Base-by-base conservation (phyloP, 202 grass and related monocot species). In the Panicum hallii region DNA sequence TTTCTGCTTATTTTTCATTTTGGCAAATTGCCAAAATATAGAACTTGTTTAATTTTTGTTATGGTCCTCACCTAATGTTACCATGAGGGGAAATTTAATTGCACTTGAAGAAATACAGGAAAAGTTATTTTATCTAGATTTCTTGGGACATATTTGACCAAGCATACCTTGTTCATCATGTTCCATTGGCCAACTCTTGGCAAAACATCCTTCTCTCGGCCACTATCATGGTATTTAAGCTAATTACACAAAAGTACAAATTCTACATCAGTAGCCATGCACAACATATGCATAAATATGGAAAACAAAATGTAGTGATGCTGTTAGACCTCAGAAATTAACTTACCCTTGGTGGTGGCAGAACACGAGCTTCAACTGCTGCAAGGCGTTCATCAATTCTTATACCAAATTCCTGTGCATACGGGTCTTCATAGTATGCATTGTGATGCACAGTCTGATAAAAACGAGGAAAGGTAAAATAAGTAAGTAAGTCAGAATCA, bases 121-220 rank as follows among this genome's bases (percentile, higher is more conserved):
- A 45, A 23, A 83, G 26, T 60, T 11, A 67, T 50, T 43, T 62
- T 62, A 75, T 75, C 46, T 62, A 36, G 43, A 69, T 72, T 30
- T 72, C 44, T 61, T 7, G 28, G 19, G 56, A 9, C 11, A 43
- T 63, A 78, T 50, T 85, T n/a, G 79, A 62, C 72, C 75, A 87
- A 49, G 4, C 63, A 57, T 90, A 98, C 95, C 95, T 98, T 98
- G 58, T 98, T 98, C 95, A 98, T 98, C 95, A 98, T 98, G 80
- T 98, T 98, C 95, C 95, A 98, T 77, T 98, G 95, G 56, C 95
- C 95, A 23, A 98, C 75, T 66, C 91, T 95, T 62, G 95, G 95
- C 74, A 93, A 90, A 41, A 94, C 92, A 90, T 95, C 93, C 80
- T 87, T 98, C 89, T 98, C 95, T 87, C 91, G 93, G 52, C 95